phyloP scores from a whole-genome alignment of 2,329 filamentous ascomycete genomes.

The Sporothrix luriei region DNA sequence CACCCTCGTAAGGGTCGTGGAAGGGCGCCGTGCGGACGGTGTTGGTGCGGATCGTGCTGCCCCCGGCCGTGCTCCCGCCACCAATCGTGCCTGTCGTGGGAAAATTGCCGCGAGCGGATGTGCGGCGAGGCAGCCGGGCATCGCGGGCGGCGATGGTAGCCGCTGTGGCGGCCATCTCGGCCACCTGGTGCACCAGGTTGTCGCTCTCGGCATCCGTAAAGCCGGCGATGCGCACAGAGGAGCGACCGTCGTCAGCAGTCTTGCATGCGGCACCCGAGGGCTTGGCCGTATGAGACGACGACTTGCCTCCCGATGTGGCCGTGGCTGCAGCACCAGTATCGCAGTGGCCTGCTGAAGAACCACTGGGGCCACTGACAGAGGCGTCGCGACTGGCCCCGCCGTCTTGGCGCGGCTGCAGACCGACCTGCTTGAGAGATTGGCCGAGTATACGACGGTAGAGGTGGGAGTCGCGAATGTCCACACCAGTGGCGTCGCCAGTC shows the following conservation, averaged over 20 bases:
- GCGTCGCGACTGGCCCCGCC: slow-evolving; percentile 46
- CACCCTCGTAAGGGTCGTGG: slow-evolving; percentile 26
- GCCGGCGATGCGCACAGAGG: slow-evolving; percentile 62
- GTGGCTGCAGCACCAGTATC: slow-evolving; percentile 36
- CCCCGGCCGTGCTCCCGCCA: slow-evolving; percentile 23
- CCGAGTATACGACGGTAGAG: slow-evolving; percentile 92
- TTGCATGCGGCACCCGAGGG: slow-evolving; percentile 33
- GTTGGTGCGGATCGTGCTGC: slow-evolving; percentile 25
- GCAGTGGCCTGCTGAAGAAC: slow-evolving; percentile 34
- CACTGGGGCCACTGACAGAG: slow-evolving; percentile 4
- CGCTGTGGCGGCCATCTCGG: slow-evolving; percentile 90
- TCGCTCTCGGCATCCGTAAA: slow-evolving; percentile 82
- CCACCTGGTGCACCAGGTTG: slow-evolving; percentile 79
- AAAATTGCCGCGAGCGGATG: slow-evolving; percentile 37
- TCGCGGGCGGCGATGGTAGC: slow-evolving; percentile 85
- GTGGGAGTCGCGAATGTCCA: slow-evolving; percentile 81
- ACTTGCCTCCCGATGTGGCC: neutral
- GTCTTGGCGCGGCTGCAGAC: slow-evolving; percentile 57
- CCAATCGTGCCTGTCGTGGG: slow-evolving; percentile 17
- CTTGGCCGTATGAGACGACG: neutral
- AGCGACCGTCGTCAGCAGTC: slow-evolving; percentile 43
- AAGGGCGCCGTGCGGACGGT: slow-evolving; percentile 29
- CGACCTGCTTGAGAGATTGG: slow-evolving; percentile 83
- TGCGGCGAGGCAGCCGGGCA: slow-evolving; percentile 44
- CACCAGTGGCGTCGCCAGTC: slow-evolving; percentile 51